Conservation (phyloP, 306 rosid species). For the peach (Prunus persica) region Prunus_persica_NCBIv2 NC_034010.1:1582001-1582500, state of each 20-base stretch:
- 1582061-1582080: conserved; percentile 73
- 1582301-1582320: neutral
- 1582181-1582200: neutral
- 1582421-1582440: neutral
- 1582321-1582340: neutral
- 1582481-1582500: neutral
- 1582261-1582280: neutral
- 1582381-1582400: neutral
- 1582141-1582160: neutral
- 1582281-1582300: neutral
- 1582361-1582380: neutral
- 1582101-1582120: neutral
- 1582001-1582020: conserved; percentile 75
- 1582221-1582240: neutral
- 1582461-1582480: neutral
- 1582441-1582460: neutral
- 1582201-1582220: neutral
- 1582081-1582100: conserved; percentile 69
- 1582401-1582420: neutral
- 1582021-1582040: conserved; percentile 68
- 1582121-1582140: neutral
- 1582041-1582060: conserved; percentile 83
- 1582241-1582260: neutral
- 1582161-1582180: neutral
- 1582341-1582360: neutral